Evolutionary conservation across 2,329 filamentous ascomycete genomes (phyloP), one percentile per base, ranked within the genome.

Genomic region (Colletotrichum cordylinicola): DNA sequence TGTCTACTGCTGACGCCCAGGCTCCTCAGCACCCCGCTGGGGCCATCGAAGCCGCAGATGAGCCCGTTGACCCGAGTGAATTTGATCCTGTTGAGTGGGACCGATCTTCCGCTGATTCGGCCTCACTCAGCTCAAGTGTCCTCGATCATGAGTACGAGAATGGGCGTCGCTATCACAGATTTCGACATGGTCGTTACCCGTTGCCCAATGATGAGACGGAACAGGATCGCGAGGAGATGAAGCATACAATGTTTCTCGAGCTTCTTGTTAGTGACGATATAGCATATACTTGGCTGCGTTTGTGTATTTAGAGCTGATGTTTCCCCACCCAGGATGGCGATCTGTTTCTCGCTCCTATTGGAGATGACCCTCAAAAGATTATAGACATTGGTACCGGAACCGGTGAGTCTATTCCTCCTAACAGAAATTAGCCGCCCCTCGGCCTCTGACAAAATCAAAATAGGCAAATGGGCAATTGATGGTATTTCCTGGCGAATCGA

Each of bases 381-480:
- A 80, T 89, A 15, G 87, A 89, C 64, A 82, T 89, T 15, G 88
- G 89, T 16, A 90, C 88, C 3, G 88, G 89, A 7, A 89, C 86
- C 15, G 87, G 87, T 86, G 79, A 78, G 78, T 48, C n/a, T 10
- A 31, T 29, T 18, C 56, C 58, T 2, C 35, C 3, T 1, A 15
- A 21, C 18, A 55, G 15, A 13, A n/a, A 16, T 18, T 21, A 27
- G 33, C 4, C 13, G 33, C 33, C 13, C 12, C 33, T 35, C 33
- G 33, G 4, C 33, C 4, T 35, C 52, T 60, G 13, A 61, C 15
- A 15, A 4, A 13, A 31, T 6, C 8, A n/a, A 33, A 13, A 15
- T 43, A 83, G 86, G 87, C n/a, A 82, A 88, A 6, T 91, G 90
- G 90, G 89, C 90, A 2, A 88, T 92, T 67, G 86, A 88, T 74